These are phyloP conservation scores for Anisogramma anomala DNA, from an alignment of 2,329 filamentous ascomycete genomes.

Conservation along the genomic window DNA sequence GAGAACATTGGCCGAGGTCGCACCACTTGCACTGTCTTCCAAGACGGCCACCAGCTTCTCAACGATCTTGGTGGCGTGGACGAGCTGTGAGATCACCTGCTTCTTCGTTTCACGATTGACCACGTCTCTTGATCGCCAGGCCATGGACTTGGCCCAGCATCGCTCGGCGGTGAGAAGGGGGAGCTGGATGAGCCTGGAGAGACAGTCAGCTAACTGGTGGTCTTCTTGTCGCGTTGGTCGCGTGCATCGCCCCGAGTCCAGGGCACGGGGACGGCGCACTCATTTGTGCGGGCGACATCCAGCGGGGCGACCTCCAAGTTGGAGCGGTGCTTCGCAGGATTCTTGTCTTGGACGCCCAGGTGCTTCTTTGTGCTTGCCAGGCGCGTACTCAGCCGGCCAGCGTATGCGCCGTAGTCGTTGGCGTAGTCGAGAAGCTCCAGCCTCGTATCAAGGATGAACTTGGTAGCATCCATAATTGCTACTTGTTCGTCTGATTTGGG, in stretches of 20 bases:
- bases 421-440: slow-evolving; percentile 78
- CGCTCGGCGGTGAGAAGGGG: slow-evolving; percentile 78
- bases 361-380: slow-evolving; percentile 76
- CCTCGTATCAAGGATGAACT: slow-evolving; percentile 65
- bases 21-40: slow-evolving; percentile 52
- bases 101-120: slow-evolving; percentile 69
- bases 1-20: slow-evolving; percentile 58
- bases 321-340: slow-evolving; percentile 72
- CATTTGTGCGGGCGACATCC: slow-evolving; percentile 61
- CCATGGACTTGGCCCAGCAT: slow-evolving; percentile 73
- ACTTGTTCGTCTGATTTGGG: neutral
- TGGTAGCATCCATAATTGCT: slow-evolving; percentile 72
- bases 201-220: neutral
- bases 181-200: slow-evolving; percentile 58
- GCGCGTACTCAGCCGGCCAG: slow-evolving; percentile 65
- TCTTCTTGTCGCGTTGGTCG: neutral
- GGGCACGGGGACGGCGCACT: slow-evolving; percentile 45
- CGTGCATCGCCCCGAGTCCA: neutral
- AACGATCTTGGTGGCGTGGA: slow-evolving; percentile 65
- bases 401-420: slow-evolving; percentile 71
- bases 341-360: slow-evolving; percentile 71
- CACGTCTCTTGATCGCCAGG: slow-evolving; percentile 85
- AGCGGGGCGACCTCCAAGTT: slow-evolving; percentile 61
- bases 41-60: slow-evolving; percentile 56
- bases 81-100: slow-evolving; percentile 78